Evolutionary conservation across 2,329 filamentous ascomycete species (phyloP).

Genomic region (Fusarium fracticaudum): DNA sequence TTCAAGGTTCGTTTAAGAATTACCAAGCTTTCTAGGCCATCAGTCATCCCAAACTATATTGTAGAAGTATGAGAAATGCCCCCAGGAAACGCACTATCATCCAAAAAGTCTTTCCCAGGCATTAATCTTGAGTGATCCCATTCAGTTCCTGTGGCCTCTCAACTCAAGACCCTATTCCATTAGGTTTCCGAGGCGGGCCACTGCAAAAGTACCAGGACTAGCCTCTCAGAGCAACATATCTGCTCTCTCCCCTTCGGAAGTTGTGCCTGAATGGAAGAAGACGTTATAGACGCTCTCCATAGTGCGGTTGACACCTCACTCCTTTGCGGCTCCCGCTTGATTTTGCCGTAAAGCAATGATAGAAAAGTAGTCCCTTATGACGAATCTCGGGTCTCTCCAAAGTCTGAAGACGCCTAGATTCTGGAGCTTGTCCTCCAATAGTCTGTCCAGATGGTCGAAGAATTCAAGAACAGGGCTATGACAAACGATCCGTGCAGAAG

Average conservation of each 20-base stretch:
- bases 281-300: rapidly evolving
- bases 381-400: rapidly evolving
- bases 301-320: too few species aligned
- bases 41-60: not conserved
- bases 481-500: not conserved
- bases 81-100: not conserved
- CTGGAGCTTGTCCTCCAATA: not conserved
- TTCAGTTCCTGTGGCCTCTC: not conserved
- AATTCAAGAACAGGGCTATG: not conserved
- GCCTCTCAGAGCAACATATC: not conserved
- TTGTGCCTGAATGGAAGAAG: not conserved
- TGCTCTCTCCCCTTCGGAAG: not conserved
- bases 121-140: not conserved
- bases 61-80: rapidly evolving
- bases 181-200: not conserved
- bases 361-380: not conserved
- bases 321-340: not conserved
- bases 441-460: not conserved
- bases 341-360: not conserved
- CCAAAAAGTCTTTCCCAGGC: not conserved
- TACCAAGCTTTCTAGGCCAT: not conserved
- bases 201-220: not conserved
- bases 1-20: not conserved
- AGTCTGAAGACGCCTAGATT: rapidly evolving
- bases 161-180: not conserved